phyloP scores from a whole-genome alignment of 495 filamentous ascomycete species.

The Penicillium salamii region DNA sequence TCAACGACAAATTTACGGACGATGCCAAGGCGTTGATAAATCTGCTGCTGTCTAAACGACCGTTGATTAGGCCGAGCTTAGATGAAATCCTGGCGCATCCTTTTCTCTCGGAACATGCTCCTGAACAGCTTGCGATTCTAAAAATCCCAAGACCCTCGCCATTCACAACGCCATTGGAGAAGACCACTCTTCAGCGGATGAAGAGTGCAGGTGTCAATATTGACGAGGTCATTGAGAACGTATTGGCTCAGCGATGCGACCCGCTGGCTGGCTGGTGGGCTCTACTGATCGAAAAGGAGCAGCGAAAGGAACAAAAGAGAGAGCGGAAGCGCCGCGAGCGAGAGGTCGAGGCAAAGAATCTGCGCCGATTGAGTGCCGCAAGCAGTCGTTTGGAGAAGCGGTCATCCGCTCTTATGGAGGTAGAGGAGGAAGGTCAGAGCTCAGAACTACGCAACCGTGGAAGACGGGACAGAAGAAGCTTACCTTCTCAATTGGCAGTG shows the following conservation, averaged over 20 bases:
- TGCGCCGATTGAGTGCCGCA: conserved; percentile 78
- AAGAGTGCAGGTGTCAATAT: conserved; percentile 92
- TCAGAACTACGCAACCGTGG: conserved; percentile 41
- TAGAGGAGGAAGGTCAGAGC: conserved; percentile 64
- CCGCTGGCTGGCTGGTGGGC: conserved; percentile 95
- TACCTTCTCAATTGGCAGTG: conserved; percentile 47
- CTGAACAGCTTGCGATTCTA: conserved; percentile 86
- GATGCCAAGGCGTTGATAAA: conserved; percentile 76
- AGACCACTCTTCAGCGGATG: conserved; percentile 90
- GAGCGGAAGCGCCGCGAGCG: conserved; percentile 83
- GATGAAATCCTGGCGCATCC: conserved; percentile 87
- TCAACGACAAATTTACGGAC: conserved; percentile 72
- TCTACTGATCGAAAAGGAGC: conserved; percentile 90
- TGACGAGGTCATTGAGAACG: conserved; percentile 90
- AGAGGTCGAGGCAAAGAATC: conserved; percentile 75
- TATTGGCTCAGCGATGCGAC: conserved; percentile 86
- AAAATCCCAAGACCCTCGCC: conserved; percentile 79
- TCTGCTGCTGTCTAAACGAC: conserved; percentile 80
- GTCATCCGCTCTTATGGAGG: conserved; percentile 68
- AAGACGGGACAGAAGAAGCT: conserved; percentile 56
- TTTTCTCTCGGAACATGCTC: conserved; percentile 84
- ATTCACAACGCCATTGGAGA: conserved; percentile 86
- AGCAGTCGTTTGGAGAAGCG: conserved; percentile 80
- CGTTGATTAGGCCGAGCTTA: conserved; percentile 76
- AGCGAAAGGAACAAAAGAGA: conserved; percentile 78